A percentile compares a stretch with the other conserved stretches of the same genome.
Conservation (phyloP, 73 alveolate species). For the Paraurostyla sp. region DNA sequence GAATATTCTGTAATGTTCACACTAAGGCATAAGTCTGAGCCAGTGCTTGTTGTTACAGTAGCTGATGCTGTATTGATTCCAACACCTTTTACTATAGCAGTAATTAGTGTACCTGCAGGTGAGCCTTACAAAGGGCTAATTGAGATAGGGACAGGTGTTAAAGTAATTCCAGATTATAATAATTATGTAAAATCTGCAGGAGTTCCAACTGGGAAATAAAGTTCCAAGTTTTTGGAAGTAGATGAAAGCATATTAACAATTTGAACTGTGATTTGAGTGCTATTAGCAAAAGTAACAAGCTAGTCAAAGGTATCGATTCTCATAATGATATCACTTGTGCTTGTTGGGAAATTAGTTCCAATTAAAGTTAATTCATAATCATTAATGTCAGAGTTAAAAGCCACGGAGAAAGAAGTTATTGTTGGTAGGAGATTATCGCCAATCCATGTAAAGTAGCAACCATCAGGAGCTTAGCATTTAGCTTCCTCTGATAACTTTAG, state of each 20-base stretch:
- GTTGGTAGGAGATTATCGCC: conserved; percentile 1
- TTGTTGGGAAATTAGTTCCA: conserved; percentile 45
- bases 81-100: conserved; percentile 30
- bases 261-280: neutral
- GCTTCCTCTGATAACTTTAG: conserved; percentile 59
- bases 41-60: neutral
- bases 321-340: neutral
- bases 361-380: conserved; percentile 7
- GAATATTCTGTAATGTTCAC: neutral
- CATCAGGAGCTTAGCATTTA: neutral
- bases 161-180: neutral
- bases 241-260: neutral
- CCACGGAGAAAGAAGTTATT: neutral
- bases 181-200: neutral
- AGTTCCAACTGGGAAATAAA: conserved; percentile 23
- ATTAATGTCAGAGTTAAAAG: neutral
- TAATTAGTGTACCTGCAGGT: conserved; percentile 33
- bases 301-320: conserved; percentile 1
- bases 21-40: conserved; percentile 8
- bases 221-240: neutral
- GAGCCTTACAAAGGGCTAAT: conserved; percentile 17
- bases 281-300: neutral
- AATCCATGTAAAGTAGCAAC: conserved; percentile 8
- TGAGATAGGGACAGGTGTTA: neutral
- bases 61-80: neutral